A percentile compares a stretch with the other conserved stretches of the same genome.
Conservation (phyloP, 345 rosid genomes). For the Populus alba region DNA sequence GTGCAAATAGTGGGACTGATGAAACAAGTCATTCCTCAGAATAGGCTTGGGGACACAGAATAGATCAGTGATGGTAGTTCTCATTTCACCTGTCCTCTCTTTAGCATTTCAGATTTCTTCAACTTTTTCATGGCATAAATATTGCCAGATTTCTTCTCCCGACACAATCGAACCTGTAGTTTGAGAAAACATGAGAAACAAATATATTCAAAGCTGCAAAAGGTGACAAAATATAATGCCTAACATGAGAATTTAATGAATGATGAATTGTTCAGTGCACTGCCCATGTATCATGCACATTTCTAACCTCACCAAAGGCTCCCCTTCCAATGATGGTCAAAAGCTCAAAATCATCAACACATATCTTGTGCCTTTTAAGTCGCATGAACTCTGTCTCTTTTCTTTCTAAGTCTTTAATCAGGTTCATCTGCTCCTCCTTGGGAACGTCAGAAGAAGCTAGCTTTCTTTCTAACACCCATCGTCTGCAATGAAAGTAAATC, state of each 20-base stretch:
- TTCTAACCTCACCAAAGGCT: conserved; percentile 90
- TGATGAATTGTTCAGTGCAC: neutral
- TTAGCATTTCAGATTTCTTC: conserved; percentile 97
- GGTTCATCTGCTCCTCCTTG: conserved; percentile 77
- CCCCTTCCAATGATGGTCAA: conserved; percentile 89
- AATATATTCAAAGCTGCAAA: conserved; percentile 4
- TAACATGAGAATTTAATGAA: conserved; percentile 1
- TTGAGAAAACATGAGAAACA: conserved; percentile 16
- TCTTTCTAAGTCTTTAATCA: conserved; percentile 89
- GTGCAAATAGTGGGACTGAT: neutral
- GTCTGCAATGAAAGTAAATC: conserved; percentile 47
- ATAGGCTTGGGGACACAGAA: conserved; percentile 4
- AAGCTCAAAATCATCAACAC: conserved; percentile 91
- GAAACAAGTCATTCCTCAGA: conserved; percentile 2
- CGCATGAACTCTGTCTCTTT: conserved; percentile 96
- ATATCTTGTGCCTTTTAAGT: conserved; percentile 86
- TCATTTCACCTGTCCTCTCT: conserved; percentile 82
- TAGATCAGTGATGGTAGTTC: conserved; percentile 7
- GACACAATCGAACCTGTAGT: conserved; percentile 76
- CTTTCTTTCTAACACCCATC: conserved; percentile 89
- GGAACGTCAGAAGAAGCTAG: conserved; percentile 88
- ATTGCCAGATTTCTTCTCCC: conserved; percentile 93
- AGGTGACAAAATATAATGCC: neutral
- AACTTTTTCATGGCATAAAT: conserved; percentile 98
- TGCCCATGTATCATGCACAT: conserved; percentile 8